Percentiles rank a stretch among this genome's conserved stretches.
Evolutionary conservation across 352 stramenopile genomes (phyloP).

Genomic region (Globisporangium yorkense): DNA sequence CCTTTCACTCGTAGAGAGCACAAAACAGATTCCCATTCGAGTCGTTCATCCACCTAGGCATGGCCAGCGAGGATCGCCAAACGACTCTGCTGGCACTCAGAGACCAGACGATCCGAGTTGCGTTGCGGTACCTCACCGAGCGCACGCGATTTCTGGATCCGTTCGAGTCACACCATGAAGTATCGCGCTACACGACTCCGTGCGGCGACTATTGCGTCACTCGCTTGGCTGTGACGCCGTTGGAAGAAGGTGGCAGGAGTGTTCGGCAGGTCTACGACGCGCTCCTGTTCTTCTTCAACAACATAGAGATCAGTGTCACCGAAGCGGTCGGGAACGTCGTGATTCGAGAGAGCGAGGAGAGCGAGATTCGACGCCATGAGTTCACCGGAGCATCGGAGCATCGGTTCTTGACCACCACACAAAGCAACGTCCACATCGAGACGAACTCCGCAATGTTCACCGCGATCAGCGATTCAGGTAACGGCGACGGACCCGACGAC

Average conservation of each 20-base stretch:
- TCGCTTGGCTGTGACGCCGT: conserved; percentile 55
- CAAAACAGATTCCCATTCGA: conserved; percentile 1
- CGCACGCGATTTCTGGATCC: conserved; percentile 18
- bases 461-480: conserved; percentile 8
- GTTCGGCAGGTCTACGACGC: conserved; percentile 51
- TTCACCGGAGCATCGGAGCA: conserved; percentile 39
- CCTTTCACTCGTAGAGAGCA: background rate
- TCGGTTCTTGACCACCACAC: conserved; percentile 35
- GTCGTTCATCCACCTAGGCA: background rate
- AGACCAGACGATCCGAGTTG: conserved; percentile 2
- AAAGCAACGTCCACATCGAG: conserved; percentile 31
- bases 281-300: conserved; percentile 44
- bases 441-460: conserved; percentile 50
- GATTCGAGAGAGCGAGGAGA: conserved; percentile 45
- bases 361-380: conserved; percentile 13
- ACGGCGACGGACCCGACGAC: conserved; percentile 16
- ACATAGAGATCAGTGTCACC: conserved; percentile 55
- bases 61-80: background rate
- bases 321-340: conserved; percentile 53
- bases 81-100: background rate
- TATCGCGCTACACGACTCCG: conserved; percentile 35
- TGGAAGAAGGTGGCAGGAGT: conserved; percentile 19
- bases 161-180: conserved; percentile 25
- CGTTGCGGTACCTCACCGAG: conserved; percentile 24
- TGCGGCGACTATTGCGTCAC: conserved; percentile 41